Evolutionary conservation across 257 asterid genomes (phyloP), one percentile per base, ranked within the genome.

Genomic region (Marsdenia floribunda): DNA sequence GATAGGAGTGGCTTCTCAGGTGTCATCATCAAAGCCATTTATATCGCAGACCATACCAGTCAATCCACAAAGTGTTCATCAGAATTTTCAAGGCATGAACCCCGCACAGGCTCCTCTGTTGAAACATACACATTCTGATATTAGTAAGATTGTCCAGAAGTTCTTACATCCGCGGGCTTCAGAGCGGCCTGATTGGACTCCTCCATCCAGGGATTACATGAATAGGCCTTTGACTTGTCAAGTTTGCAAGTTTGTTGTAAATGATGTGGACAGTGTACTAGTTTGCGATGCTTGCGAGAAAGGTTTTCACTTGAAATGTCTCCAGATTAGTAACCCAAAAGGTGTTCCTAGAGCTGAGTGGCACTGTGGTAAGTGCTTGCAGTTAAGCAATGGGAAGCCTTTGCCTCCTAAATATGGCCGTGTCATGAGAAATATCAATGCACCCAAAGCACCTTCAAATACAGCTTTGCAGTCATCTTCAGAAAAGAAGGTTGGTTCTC

Each of bases 371-470:
- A 93, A 83, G 86, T 95, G 99, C 85, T 87, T 95, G 87, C 80
- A 91, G 55, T 44, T 86, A 72, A 90, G 96, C 80, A 83, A 92
- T 82, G 99, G 98, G 72, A 93, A 95, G 82, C 90, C 97, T 47
- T 79, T 91, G 86, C 96, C 99, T 72, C 98, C 99, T 74, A 95
- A 95, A 79, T 95, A 91, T 84, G 99, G 99, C 10, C 96, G 96
- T 68, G 99, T 95, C 79, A 87, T 89, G 96, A 89, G 97, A 84
- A 91, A 92, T 78, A 69, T 58, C 16, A 83, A 74, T 76, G 82
- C 90, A 33, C 73, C 90, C 71, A 95, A 91, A 83, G 24, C 68
- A 64, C 61, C 89, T 77, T 77, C 89, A 38, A 83, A 72, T 72
- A 46, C 86, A 73, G 82, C 86, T 75, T 75, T 13, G 70, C 83